Percentiles rank a stretch among this genome's conserved stretches.
phyloP scores from a whole-genome alignment of 1,284 basidiomycete genomes.

The Boletellus deceptivus region DNA sequence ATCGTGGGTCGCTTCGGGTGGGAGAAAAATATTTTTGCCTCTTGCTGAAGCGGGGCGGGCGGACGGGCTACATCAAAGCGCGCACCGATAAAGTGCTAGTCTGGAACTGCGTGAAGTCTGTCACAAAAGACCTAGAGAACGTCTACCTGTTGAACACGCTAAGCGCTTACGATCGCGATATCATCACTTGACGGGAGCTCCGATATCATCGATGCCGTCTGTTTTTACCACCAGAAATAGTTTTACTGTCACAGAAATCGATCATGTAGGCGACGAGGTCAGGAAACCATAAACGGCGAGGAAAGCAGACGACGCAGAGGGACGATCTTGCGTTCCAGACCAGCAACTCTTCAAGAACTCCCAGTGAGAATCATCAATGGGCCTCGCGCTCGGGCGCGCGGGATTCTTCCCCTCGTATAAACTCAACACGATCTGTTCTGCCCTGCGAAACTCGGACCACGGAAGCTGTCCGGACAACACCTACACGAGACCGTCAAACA shows the following conservation, averaged over 20 bases:
- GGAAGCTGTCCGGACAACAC: conserved; percentile 18
- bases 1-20: conserved; percentile 8
- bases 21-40: conserved; percentile 15
- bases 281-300: conserved; percentile 12
- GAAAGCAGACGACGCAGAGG: conserved; percentile 12
- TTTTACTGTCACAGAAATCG: not conserved
- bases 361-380: conserved; percentile 16
- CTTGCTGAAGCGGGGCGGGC: conserved; percentile 8
- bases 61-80: conserved; percentile 13
- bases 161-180: conserved; percentile 8
- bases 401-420: conserved; percentile 8
- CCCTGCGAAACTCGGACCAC: conserved; percentile 16
- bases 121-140: conserved; percentile 11
- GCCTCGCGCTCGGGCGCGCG: conserved; percentile 5
- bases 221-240: too few relatives aligned
- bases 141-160: conserved; percentile 10
- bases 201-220: not conserved
- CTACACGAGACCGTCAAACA: not conserved
- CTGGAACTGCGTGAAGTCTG: conserved; percentile 7
- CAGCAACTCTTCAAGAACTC: conserved; percentile 15
- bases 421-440: not conserved
- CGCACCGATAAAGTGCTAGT: conserved; percentile 15
- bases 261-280: conserved; percentile 2
- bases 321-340: conserved; percentile 11
- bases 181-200: not conserved